phyloP scores from a whole-genome alignment of 2,329 filamentous ascomycete genomes.

The Arthrobotrys conoides region DNA sequence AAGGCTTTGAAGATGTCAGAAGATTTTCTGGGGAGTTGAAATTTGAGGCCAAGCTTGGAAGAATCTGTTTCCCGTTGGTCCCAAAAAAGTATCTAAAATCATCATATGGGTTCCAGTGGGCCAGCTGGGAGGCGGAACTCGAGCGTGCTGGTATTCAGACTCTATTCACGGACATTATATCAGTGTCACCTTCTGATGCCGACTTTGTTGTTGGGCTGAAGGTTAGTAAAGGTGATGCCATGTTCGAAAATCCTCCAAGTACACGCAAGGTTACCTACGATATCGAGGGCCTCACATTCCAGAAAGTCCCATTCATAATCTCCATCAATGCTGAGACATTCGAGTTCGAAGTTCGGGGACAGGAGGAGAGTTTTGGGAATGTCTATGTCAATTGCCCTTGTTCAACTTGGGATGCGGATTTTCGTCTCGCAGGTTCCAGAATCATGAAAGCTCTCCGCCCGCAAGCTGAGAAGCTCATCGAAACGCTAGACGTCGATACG shows the following conservation, averaged over 20 bases:
- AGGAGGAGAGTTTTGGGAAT: constrained; percentile 61
- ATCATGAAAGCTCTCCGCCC: constrained; percentile 31
- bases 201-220: constrained; percentile 60
- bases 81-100: constrained; percentile 55
- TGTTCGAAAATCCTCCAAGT: constrained; percentile 64
- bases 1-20: constrained; percentile 57
- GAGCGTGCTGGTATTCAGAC: constrained; percentile 31
- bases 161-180: constrained; percentile 56
- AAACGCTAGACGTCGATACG: constrained; percentile 38
- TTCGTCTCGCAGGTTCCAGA: constrained; percentile 39
- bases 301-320: constrained; percentile 48
- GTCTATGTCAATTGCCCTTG: constrained; percentile 62
- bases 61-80: constrained; percentile 53
- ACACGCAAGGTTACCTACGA: constrained; percentile 46
- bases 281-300: constrained; percentile 51
- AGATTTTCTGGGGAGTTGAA: constrained; percentile 56
- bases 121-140: constrained; percentile 46
- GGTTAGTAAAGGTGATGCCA: constrained; percentile 66
- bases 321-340: constrained; percentile 62
- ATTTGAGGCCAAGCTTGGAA: constrained; percentile 59
- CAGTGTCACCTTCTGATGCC: constrained; percentile 56
- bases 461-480: constrained; percentile 40
- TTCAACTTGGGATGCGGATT: constrained; percentile 56
- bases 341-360: constrained; percentile 60
- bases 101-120: constrained; percentile 50